Conservation (phyloP, 257 asterid genomes). For the Solanum paucissectum region DNA sequence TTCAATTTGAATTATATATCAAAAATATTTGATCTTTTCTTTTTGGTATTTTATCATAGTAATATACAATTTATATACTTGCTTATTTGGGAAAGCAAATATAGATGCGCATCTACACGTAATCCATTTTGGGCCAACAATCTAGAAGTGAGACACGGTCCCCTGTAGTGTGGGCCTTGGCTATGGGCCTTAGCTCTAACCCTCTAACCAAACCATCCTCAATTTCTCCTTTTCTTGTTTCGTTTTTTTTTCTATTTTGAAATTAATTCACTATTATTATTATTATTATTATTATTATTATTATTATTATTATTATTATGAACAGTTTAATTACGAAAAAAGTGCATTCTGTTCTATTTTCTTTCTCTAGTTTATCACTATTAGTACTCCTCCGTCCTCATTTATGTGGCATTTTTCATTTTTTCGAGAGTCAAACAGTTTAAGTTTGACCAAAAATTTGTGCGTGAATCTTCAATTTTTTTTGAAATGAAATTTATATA, state of each 20-base stretch:
- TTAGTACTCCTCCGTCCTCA: fast-evolving
- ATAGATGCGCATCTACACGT: neutral
- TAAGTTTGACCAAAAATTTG: too few species aligned
- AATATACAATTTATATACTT: neutral
- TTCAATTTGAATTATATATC: neutral
- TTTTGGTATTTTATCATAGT: neutral
- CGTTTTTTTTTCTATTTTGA: neutral
- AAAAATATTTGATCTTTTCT: neutral
- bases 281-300: too few species aligned
- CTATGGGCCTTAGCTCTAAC: neutral
- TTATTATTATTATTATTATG: too few species aligned
- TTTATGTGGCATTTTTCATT: too few species aligned
- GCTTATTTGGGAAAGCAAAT: neutral
- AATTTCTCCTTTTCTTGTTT: neutral
- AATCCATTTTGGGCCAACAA: neutral
- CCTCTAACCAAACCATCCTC: neutral
- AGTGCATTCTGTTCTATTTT: neutral
- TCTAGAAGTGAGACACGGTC: neutral
- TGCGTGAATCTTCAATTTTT: too few species aligned
- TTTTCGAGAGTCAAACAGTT: too few species aligned
- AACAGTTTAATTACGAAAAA: neutral
- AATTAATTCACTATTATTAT: neutral
- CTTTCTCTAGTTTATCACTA: neutral
- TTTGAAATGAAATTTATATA: too few species aligned
- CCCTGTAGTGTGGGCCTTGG: neutral